A percentile compares a stretch with the other conserved stretches of the same genome.
Conservation (phyloP, 1,139 yeast species). For the Hyphopichia buzzinii region DNA sequence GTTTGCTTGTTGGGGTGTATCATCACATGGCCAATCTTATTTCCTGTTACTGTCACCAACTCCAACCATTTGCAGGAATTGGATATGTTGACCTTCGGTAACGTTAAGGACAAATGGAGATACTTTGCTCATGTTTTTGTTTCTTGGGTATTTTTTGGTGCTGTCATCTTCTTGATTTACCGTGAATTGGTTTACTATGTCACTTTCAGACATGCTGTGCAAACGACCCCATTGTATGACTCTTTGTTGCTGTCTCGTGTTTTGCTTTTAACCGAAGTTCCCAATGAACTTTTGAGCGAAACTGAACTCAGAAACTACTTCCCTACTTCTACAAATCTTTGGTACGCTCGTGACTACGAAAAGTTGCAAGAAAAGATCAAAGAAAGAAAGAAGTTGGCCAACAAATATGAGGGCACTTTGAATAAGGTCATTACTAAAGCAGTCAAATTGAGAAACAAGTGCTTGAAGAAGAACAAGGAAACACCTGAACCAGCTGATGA, state of each 20-base stretch:
- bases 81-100: slow-evolving; percentile 59
- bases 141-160: slow-evolving; percentile 66
- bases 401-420: slow-evolving; percentile 58
- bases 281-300: slow-evolving; percentile 49
- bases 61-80: slow-evolving; percentile 54
- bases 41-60: slow-evolving; percentile 86
- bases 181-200: slow-evolving; percentile 69
- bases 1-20: slow-evolving; percentile 64
- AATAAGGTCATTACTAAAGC: slow-evolving; percentile 57
- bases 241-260: slow-evolving; percentile 66
- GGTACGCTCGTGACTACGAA: slow-evolving; percentile 62
- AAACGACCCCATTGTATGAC: slow-evolving; percentile 71
- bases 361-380: slow-evolving; percentile 51
- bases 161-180: slow-evolving; percentile 59
- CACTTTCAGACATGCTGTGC: slow-evolving; percentile 63
- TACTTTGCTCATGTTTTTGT: slow-evolving; percentile 71
- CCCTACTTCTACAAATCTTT: slow-evolving; percentile 58
- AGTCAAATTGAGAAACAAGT: slow-evolving; percentile 51
- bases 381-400: slow-evolving; percentile 54
- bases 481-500: slow-evolving; percentile 59
- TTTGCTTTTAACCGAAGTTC: slow-evolving; percentile 62
- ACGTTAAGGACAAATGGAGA: slow-evolving; percentile 59
- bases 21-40: slow-evolving; percentile 69
- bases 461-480: slow-evolving; percentile 54
- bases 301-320: slow-evolving; percentile 52